Conservation (phyloP, 2,329 filamentous ascomycete species). For the Aspergillus cejpii region DNA sequence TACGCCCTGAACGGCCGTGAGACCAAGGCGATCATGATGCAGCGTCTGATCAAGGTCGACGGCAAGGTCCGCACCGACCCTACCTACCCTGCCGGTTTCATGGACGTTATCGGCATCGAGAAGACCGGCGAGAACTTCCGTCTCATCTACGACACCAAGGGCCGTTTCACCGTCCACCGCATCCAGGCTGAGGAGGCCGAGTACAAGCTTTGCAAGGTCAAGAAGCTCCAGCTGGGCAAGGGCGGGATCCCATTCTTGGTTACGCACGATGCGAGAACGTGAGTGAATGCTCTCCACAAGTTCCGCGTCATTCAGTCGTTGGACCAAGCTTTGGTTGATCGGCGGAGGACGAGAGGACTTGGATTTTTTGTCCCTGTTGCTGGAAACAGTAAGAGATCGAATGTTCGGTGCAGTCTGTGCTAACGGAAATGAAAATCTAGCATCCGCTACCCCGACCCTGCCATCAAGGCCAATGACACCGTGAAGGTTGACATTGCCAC, state of each 20-base stretch:
- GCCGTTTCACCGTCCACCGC: slow-evolving; percentile 99
- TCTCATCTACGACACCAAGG: slow-evolving; percentile 99
- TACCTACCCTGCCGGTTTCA: slow-evolving; percentile 97
- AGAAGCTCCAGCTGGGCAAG: slow-evolving; percentile 97
- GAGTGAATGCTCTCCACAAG: slow-evolving; percentile 59
- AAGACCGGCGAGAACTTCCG: slow-evolving; percentile 99
- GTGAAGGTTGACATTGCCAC: slow-evolving; percentile 97
- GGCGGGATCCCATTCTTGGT: slow-evolving; percentile 99
- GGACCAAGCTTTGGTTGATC: slow-evolving; percentile 93
- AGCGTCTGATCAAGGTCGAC: slow-evolving; percentile 99
- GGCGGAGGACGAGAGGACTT: slow-evolving; percentile 35
- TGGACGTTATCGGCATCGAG: slow-evolving; percentile 99
- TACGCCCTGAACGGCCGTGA: slow-evolving; percentile 99
- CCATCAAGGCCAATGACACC: slow-evolving; percentile 99
- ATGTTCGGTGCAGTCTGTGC: slow-evolving; percentile 24
- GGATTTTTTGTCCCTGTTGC: slow-evolving; percentile 18
- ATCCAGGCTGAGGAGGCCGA: slow-evolving; percentile 97
- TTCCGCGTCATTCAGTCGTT: slow-evolving; percentile 99
- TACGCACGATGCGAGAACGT: slow-evolving; percentile 99
- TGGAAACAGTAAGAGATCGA: slow-evolving; percentile 31
- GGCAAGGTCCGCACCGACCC: slow-evolving; percentile 98
- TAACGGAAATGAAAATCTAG: slow-evolving; percentile 47
- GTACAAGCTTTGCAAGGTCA: slow-evolving; percentile 99
- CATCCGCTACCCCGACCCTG: slow-evolving; percentile 97
- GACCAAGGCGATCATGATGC: slow-evolving; percentile 96